Evolutionary conservation across 2,329 filamentous ascomycete genomes (phyloP), one percentile per base, ranked within the genome.

Genomic region (Clonostachys byssicola): DNA sequence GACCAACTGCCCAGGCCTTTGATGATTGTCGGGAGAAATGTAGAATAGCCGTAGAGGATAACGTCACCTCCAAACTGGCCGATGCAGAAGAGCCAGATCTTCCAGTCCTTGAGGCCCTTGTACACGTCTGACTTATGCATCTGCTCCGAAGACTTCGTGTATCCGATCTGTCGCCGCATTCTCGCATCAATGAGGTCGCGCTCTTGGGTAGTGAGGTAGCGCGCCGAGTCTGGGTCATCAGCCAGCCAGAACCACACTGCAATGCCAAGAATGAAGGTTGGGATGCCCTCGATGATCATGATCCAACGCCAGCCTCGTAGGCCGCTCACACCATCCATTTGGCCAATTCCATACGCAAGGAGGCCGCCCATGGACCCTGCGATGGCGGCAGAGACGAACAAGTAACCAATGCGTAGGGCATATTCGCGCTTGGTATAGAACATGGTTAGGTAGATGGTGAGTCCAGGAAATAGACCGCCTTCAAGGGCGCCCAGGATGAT

Each of bases 21-120:
- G 56, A 87, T 86, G 46, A 87, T 86, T 0, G 82, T 86, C 0
- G 83, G 83, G 36, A 87, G 62, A 54, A 86, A 86, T 2, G 81
- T 85, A 45, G 74, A 78, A 58, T 79, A 85, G 3, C 60, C 60
- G 52, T 86, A 87, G 0, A 86, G 70, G 70, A 86, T 83, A 0
- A 78, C 82, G 51, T 84, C 81, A 16, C 72, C 70, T 5, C 81
- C 80, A 44, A 86, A 85, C 50, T 84, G 80, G 2, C 70, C 80
- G 35, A 78, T 63, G 53, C 71, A 78, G 54, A 85, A 84, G 1
- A 73, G 67, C 65, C 77, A 85, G 33, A 81, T 84, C 78, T 82
- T 85, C 72, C 78, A 81, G 55, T 86, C 83, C 46, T 72, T 73
- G 16, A 82, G 69, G 1, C 77, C 80, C 12, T 74, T 75, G 47